These are phyloP conservation scores for Neopestalotiopsis clavispora DNA, from an alignment of 2,329 filamentous ascomycete species.

Conservation along the genomic window DNA sequence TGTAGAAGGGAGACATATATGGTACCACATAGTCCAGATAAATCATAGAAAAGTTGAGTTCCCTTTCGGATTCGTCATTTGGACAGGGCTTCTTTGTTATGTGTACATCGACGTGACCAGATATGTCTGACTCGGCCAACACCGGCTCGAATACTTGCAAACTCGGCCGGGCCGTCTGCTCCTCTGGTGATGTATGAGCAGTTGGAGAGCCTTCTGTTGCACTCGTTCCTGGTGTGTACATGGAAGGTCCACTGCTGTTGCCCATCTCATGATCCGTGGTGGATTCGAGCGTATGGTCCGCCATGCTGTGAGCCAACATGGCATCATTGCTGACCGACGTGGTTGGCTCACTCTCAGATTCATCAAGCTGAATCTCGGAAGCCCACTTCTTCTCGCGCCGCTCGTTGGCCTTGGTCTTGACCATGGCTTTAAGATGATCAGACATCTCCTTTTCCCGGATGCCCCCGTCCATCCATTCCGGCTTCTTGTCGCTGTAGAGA, in stretches of 20 bases:
- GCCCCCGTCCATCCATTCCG: slow-evolving; percentile 63
- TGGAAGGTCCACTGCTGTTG: slow-evolving; percentile 12
- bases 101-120: not conserved
- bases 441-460: slow-evolving; percentile 54
- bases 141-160: slow-evolving; percentile 6
- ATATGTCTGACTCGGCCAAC: not conserved
- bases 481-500: slow-evolving; percentile 55
- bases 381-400: slow-evolving; percentile 55
- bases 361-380: slow-evolving; percentile 38
- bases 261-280: not conserved
- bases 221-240: slow-evolving; percentile 18
- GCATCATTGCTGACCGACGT: not conserved
- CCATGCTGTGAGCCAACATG: slow-evolving; percentile 18
- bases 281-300: slow-evolving; percentile 7
- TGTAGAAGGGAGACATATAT: slow-evolving; percentile 67
- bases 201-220: not conserved
- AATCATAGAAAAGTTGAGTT: slow-evolving; percentile 53
- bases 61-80: slow-evolving; percentile 22
- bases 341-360: not conserved
- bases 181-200: not conserved
- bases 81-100: slow-evolving; percentile 3
- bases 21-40: slow-evolving; percentile 68
- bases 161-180: not conserved
- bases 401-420: slow-evolving; percentile 57
- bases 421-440: slow-evolving; percentile 59